Base-by-base conservation (phyloP, 495 filamentous ascomycete genomes). In the Podospora conica region DNA sequence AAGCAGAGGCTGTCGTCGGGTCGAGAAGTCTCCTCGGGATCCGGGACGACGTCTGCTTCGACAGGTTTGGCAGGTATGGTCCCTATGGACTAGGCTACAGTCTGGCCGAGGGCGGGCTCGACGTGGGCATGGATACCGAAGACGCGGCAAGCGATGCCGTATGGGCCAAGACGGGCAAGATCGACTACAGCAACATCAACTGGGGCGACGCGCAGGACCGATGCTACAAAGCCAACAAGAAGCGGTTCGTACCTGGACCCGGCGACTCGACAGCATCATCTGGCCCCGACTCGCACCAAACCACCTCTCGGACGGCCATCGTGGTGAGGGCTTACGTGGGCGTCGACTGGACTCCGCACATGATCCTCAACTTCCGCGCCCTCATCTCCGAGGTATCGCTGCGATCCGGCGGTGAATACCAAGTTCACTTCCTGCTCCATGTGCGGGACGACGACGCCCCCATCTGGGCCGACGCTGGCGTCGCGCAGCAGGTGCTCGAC, bases 11-110 rank as follows among this genome's bases (percentile, higher is more conserved):
- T 22, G 83, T 89, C 4, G 86, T 96, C 69, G 95, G 95, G 9
- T 92, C 90, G 1, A 88, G 96, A 73, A 82, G 85, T 4, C 74
- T 93, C 40, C 73, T 98, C 10, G 94, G 91, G 0, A 72, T 97
- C 20, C 86, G 86, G 31, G 85, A 95, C 64, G 90, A 96, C 72
- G 81, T 97, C 56, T 98, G 95, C 77, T 98, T 97, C 75, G 95
- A 98, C 66, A 84, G 95, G 1, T 97, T 91, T 76, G 93, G 95
- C 28, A 85, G 93, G 60, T 83, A 96, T 22, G 96, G 95, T 0
- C 88, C 93, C 1, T 98, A 98, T 71, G 95, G 95, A 0, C 82
- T 90, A 40, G 95, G 95, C 48, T 98, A 98, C 72, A 85, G 83
- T 31, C 77, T 82, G 22, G 84, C 85, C 59, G 84, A 85, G 73